Evolutionary conservation across 345 rosid species (phyloP), one percentile per base, ranked within the genome.

Genomic region (Hibiscus tridactylites): DNA sequence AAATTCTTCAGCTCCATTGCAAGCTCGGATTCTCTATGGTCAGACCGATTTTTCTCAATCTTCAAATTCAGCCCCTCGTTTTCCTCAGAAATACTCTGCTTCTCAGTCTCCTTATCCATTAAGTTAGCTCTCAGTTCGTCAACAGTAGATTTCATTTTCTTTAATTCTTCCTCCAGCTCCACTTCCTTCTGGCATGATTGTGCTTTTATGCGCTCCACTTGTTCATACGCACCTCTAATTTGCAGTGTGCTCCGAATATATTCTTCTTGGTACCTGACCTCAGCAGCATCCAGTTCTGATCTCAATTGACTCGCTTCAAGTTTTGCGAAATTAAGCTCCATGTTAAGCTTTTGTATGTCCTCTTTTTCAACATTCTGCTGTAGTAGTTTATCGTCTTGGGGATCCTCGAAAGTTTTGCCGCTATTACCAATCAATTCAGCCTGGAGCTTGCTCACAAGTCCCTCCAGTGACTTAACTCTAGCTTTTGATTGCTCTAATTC

Each of bases 191-290:
- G 81, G 17, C 77, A 79, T 31, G 85, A 83, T 62, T 87, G 91
- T 0, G 79, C 78, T 70, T 88, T 90, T 1, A 80, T 74, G 47
- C 4, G 73, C 65, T 95, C 97, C 0, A 81, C 83, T 81, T 90
- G 88, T 75, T 95, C 97, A 66, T 85, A 90, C 61, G 97, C 97
- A 73, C 83, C 83, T 83, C 92, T 80, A 35, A 92, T 92, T 81
- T 92, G 97, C 82, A 95, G 71, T 1, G 92, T 89, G 86, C 97
- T 90, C 53, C 77, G 93, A 44, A 94, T 88, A 73, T 90, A 88
- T 81, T 91, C 97, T 77, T 90, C 96, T 60, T 94, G 96, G 76
- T 91, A 91, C 82, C 91, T 82, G 13, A 82, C 75, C 85, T 95
- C 99, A 11, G 93, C 86, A 8, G 84, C 87, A 81, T 87, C 93